phyloP scores from a whole-genome alignment of 768 basidiomycete genomes.

The Rhizopogon roseolus region DNA sequence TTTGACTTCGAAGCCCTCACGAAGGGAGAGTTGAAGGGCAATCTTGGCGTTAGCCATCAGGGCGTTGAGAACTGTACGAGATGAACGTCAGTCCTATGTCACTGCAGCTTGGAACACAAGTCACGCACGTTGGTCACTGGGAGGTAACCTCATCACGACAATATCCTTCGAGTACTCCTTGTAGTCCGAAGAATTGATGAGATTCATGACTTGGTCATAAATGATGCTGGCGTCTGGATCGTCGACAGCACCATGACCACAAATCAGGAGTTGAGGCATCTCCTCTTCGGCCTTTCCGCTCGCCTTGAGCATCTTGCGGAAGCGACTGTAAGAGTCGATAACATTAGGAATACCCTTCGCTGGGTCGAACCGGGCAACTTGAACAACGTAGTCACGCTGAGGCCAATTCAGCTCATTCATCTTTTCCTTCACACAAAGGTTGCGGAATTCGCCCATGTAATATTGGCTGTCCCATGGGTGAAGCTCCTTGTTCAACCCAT shows the following conservation, averaged over 20 bases:
- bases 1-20: conserved; percentile 97
- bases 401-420: conserved; percentile 81
- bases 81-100: conserved; percentile 7
- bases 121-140: conserved; percentile 75
- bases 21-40: conserved; percentile 85
- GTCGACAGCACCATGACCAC: conserved; percentile 91
- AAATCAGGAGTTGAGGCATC: conserved; percentile 72
- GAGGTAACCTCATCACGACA: conserved; percentile 73
- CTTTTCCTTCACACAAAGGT: conserved; percentile 70
- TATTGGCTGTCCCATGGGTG: conserved; percentile 75
- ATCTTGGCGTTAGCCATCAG: conserved; percentile 87
- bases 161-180: conserved; percentile 56
- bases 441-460: conserved; percentile 88
- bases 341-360: conserved; percentile 79
- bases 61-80: conserved; percentile 66
- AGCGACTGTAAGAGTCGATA: conserved; percentile 82
- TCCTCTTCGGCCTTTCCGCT: conserved; percentile 41
- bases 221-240: conserved; percentile 94
- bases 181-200: conserved; percentile 50
- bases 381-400: conserved; percentile 78
- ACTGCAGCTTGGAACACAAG: neutral
- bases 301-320: conserved; percentile 60
- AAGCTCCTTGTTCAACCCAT: conserved; percentile 92
- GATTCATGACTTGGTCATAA: conserved; percentile 71
- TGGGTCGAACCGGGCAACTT: conserved; percentile 94